A percentile compares a stretch with the other conserved stretches of the same genome.
Evolutionary conservation across 139 green algal species (phyloP).

Genomic region (Chlamydomonas sp.): DNA sequence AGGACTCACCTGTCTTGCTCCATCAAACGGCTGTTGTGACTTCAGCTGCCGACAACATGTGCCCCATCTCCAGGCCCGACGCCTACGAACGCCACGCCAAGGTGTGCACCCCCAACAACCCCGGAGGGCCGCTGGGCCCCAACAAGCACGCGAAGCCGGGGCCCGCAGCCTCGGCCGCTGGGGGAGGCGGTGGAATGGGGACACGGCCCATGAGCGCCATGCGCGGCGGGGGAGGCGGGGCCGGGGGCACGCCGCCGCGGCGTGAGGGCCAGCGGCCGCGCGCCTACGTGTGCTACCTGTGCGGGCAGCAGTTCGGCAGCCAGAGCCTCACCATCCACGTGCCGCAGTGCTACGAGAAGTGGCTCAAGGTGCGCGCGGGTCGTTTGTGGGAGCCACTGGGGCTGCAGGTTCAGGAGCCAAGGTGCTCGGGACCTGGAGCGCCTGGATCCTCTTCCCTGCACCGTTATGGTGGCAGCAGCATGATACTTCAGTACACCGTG

Average conservation of each 20-base stretch:
- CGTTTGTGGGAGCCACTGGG: background rate
- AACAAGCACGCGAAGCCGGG: conserved; percentile 34
- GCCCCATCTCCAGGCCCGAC: conserved; percentile 30
- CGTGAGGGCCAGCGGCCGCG: conserved; percentile 35
- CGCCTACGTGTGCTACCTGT: conserved; percentile 60
- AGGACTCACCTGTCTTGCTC: too few relatives aligned
- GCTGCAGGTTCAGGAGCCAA: too few relatives aligned
- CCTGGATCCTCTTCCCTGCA: too few relatives aligned
- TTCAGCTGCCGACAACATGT: background rate
- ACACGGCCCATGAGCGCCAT: background rate
- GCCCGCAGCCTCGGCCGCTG: background rate
- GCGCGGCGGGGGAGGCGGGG: conserved; percentile 8
- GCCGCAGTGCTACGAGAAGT: conserved; percentile 66
- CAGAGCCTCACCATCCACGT: conserved; percentile 60
- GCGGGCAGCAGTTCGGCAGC: conserved; percentile 59
- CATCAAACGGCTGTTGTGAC: too few relatives aligned
- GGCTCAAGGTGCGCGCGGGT: conserved; percentile 47
- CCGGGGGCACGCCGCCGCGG: conserved; percentile 6
- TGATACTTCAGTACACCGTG: too few relatives aligned
- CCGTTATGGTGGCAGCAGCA: too few relatives aligned
- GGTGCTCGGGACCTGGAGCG: background rate
- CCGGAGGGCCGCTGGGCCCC: conserved; percentile 53
- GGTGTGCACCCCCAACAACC: conserved; percentile 59
- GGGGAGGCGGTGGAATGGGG: background rate
- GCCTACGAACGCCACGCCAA: conserved; percentile 58